phyloP scores from a whole-genome alignment of 768 basidiomycete genomes.

The Neoboletus magnificus region DNA sequence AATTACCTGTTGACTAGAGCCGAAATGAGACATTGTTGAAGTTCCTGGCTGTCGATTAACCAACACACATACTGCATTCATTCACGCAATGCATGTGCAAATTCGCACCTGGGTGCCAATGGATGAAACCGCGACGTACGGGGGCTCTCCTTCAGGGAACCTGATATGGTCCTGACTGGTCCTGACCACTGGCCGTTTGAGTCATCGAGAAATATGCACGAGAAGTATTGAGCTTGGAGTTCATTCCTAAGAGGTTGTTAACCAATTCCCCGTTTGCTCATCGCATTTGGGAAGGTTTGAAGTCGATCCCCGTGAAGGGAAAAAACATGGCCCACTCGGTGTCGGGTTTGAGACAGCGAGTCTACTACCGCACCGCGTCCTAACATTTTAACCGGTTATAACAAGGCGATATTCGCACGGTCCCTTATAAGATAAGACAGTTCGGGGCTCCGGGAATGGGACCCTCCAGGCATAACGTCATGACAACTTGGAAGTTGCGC shows the following conservation, averaged over 20 bases:
- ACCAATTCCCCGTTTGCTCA: constrained; percentile 92
- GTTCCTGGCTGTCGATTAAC: background rate
- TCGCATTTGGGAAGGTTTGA: background rate
- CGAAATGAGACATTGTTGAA: no score
- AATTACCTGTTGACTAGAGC: background rate
- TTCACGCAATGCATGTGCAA: background rate
- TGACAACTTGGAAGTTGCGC: background rate
- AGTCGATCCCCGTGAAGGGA: background rate
- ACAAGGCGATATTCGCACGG: background rate
- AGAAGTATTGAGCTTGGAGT: constrained; percentile 51
- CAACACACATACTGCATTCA: background rate
- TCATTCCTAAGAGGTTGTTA: constrained; percentile 87
- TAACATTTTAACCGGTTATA: background rate
- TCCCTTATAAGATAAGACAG: background rate
- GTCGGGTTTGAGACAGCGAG: background rate
- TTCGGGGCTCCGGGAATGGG: background rate
- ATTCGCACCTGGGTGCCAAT: background rate
- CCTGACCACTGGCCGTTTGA: no score
- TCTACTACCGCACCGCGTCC: background rate
- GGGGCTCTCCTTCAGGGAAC: no score
- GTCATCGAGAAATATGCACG: background rate
- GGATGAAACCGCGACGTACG: background rate
- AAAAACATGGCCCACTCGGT: background rate
- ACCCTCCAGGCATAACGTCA: background rate
- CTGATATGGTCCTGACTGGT: no score